Base-by-base conservation (phyloP, 73 alveolate species). In the Paramecium sonneborni region DNA sequence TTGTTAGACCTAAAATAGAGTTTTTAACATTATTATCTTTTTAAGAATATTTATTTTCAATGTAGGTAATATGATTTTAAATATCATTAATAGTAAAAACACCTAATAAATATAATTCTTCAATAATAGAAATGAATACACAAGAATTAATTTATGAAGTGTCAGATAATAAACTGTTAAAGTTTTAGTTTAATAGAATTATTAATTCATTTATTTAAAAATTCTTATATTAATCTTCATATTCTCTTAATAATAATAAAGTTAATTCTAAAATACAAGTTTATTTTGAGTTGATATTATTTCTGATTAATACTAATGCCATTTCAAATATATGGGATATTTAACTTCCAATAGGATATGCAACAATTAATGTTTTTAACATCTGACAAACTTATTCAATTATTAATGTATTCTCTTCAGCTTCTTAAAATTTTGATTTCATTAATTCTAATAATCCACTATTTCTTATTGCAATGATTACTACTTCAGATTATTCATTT, bases 321-420 rank as follows among this genome's bases (percentile, higher is more conserved):
- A 72, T 72, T 72, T 30, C 15, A 20, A 35, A 18, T 35, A 72
- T 34, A 11, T 72, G 55, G 12, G 58, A n/a, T 12, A 72, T 32
- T 34, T 34, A 10, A 3, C 62, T 34, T 35, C 86, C 86, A 5
- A 34, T 12, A n/a, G 86, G 86, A 38, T 35, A 72, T n/a, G 86
- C 57, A 32, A 72, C 67, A 35, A 72, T 72, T n/a, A 72, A 21
- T 0, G 86, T 72, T 72, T 72, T 72, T 8, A 72, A 28, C 86
- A 72, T 72, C 24, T 72, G 14, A 35, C 86, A 72, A 30, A 72
- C 37, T 15, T 15, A 32, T 11, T 72, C 86, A 15, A 72, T 72
- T 72, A 72, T 35, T 30, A 72, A 37, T 34, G 6, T 11, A 12
- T 72, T 35, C 35, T 35, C 38, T 3, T 72, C 57, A 0, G 86